Base-by-base conservation (phyloP, 441 rosid species). In the Populus hybrid region DNA sequence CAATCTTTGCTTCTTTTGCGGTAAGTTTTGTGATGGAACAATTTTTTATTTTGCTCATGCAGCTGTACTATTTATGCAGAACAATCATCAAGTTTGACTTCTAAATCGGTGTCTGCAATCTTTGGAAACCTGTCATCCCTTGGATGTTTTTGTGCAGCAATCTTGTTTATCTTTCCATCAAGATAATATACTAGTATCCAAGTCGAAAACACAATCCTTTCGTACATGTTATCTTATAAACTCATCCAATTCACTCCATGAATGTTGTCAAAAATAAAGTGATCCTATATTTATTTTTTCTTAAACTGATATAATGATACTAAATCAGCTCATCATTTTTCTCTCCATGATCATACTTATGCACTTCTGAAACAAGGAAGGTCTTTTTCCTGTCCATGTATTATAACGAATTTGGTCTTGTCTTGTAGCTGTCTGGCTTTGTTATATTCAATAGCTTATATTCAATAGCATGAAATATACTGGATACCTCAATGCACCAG, bases 1-100 rank as follows among this genome's bases (percentile, higher is more conserved):
- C 99, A 97, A 73, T 97, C 99, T 82, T 91, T 97, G 77, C 97
- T 97, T 67, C 92, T 96, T 72, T 86, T 96, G 57, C 77, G 94
- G 97, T 89, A 81, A 75, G 75, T 73, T 72, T 38, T 61, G 23
- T 30, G n/a, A 71, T 85, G 6, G 90, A 88, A 82, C 90, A 86
- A 28, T 82, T 85, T 78, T 76, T 84, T 18, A 67, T 84, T 80
- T 88, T 32, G 21, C 12, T 61, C 21, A 21, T 72, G 38, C 53
- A 67, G 38, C 57, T 70, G 12, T 53, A 12, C 6, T 74, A 32
- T 40, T 68, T 75, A 34, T 30, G 61, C 63, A 3, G 53, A 53
- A 20, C 16, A 34, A 46, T 59, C 28, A 35, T 72, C 59, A 23
- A 64, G n/a, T 71, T 66, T 2, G n/a, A 72, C n/a, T 34, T 32